These are phyloP conservation scores for Pelargonium nanum DNA, from an alignment of 345 rosid genomes.

Conservation along the genomic window DNA sequence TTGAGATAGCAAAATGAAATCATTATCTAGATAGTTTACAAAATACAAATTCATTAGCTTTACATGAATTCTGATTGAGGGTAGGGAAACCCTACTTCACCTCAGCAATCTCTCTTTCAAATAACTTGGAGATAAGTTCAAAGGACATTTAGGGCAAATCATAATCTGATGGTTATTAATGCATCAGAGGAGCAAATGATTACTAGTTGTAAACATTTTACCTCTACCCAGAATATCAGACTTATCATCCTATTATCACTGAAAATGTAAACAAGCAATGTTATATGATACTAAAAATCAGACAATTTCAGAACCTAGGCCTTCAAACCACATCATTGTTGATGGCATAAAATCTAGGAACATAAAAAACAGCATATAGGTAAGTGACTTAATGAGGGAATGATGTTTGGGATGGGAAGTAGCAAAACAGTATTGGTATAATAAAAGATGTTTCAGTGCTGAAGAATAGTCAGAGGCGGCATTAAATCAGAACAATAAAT, in stretches of 20 bases:
- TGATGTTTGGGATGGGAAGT: too few species aligned
- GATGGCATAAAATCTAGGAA: background rate
- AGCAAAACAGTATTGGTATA: too few species aligned
- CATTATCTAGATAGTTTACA: background rate
- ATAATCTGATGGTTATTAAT: background rate
- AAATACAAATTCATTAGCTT: too few species aligned
- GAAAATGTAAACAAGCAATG: background rate
- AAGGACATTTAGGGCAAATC: background rate
- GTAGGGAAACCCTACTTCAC: background rate
- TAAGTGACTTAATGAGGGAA: background rate
- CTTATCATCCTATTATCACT: too few species aligned
- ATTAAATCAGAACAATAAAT: background rate
- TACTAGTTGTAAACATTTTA: background rate
- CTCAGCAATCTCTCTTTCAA: background rate
- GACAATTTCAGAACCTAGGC: background rate
- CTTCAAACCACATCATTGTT: background rate
- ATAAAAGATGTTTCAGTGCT: too few species aligned
- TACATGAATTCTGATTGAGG: background rate
- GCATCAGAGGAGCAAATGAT: background rate
- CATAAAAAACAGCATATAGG: background rate
- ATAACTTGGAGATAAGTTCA: background rate
- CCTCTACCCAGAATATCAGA: too few species aligned
- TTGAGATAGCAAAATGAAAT: background rate
- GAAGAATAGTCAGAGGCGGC: background rate
- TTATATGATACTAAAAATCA: background rate